These are phyloP conservation scores for Williopsis jadinii DNA, from an alignment of 1,139 yeast genomes.

Conservation along the genomic window DNA sequence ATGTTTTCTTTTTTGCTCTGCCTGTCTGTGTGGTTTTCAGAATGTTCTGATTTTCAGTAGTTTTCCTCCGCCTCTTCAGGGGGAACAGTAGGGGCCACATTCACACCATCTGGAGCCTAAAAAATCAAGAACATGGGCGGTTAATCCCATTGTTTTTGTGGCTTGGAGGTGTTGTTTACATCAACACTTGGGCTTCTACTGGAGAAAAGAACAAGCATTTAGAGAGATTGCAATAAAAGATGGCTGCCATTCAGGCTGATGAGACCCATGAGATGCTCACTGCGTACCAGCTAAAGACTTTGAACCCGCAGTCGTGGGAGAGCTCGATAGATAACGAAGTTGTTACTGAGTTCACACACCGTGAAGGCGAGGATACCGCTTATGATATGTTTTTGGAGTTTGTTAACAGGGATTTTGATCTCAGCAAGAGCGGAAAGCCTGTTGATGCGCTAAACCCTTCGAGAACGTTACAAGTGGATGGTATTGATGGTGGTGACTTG, in stretches of 20 bases:
- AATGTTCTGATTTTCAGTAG: no score
- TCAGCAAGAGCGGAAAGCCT: constrained; percentile 19
- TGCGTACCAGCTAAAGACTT: constrained; percentile 34
- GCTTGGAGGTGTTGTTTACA: no score
- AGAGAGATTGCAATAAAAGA: no score
- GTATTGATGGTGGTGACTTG: constrained; percentile 18
- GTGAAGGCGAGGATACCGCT: constrained; percentile 14
- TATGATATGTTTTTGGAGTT: constrained; percentile 12
- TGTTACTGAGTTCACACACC: constrained; percentile 8
- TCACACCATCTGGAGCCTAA: no score
- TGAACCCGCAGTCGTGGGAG: constrained; percentile 33
- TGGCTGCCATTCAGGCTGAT: neutral
- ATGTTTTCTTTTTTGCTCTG: no score
- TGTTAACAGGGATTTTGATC: constrained; percentile 14
- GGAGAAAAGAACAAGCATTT: no score
- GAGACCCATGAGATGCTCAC: constrained; percentile 28
- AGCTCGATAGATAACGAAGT: constrained; percentile 24
- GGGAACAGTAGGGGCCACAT: no score
- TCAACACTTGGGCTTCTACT: no score
- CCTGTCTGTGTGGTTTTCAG: no score
- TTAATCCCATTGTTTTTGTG: no score
- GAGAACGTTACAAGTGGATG: constrained; percentile 33
- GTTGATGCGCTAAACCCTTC: constrained; percentile 53
- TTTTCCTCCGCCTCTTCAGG: no score
- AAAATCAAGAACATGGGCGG: no score